Evolutionary conservation across 164 flowering plant genomes (phyloP).

Genomic region (Berberis vulgaris): DNA sequence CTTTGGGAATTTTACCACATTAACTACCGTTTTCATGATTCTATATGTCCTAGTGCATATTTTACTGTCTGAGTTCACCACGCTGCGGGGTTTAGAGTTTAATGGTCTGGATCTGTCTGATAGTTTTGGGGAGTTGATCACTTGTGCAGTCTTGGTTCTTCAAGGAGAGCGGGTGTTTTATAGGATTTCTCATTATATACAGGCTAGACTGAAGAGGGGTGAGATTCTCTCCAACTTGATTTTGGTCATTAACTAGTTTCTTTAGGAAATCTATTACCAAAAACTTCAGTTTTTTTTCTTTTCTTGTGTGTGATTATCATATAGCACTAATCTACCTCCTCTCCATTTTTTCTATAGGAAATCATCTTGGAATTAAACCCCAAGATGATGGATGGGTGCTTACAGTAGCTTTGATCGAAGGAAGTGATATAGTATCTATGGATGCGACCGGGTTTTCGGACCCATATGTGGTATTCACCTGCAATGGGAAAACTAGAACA

Average conservation of each 20-base stretch:
- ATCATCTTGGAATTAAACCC: conserved; percentile 66
- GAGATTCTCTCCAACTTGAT: conserved; percentile 1
- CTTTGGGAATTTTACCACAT: conserved; percentile 56
- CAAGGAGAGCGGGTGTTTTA: conserved; percentile 42
- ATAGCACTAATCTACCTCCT: background rate
- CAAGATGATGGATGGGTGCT: conserved; percentile 87
- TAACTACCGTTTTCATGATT: conserved; percentile 41
- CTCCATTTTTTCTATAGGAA: conserved; percentile 30
- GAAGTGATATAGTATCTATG: conserved; percentile 39
- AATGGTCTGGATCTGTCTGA: conserved; percentile 75
- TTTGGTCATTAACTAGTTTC: too few relatives aligned
- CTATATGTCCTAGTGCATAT: conserved; percentile 62
- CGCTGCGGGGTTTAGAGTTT: conserved; percentile 52
- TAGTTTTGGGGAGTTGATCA: conserved; percentile 63
- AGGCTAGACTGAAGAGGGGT: conserved; percentile 66
- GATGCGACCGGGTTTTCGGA: conserved; percentile 38
- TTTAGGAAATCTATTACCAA: too few relatives aligned
- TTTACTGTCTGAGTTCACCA: conserved; percentile 30
- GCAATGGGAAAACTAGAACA: conserved; percentile 72
- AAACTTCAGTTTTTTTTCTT: too few relatives aligned
- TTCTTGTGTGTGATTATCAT: too few relatives aligned
- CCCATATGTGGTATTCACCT: conserved; percentile 74
- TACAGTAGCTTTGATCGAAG: conserved; percentile 84
- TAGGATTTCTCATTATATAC: conserved; percentile 66
- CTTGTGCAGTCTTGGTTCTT: conserved; percentile 42